Base-by-base conservation (phyloP, 2,329 filamentous ascomycete species). In the Stylonectria norvegica region DNA sequence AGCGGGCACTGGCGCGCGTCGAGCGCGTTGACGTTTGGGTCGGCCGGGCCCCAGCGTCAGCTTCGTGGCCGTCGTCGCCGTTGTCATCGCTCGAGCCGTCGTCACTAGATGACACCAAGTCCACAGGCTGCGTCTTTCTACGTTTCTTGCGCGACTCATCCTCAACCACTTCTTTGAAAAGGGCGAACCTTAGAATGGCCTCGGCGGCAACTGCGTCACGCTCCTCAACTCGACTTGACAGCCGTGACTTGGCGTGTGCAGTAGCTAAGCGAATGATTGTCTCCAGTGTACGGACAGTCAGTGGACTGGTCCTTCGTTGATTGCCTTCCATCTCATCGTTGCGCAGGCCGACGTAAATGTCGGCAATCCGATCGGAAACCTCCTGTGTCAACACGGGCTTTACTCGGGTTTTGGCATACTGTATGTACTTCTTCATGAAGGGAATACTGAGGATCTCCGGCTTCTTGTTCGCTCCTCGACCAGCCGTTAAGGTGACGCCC, bases 351-450 rank as follows among this genome's bases (percentile, higher is more conserved):
- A 94, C 93, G 62, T 97, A 98, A 12, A 90, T 86, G 20, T 88
- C 79, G 25, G 90, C 83, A 58, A 98, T 95, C 49, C 94, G 87
- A 54, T 96, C 89, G 9, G 89, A 88, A 5, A 93, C 91, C 31
- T 89, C 89, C 60, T 93, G 89, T 0, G 90, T 95, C 47, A 98
- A 72, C 28, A 95, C 73, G 0, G 93, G 93, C 76, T 89, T 94
- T 58, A 95, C 78, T 60, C 93, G 76, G 23, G 80, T 86, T 71
- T 98, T 98, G 50, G 93, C 89, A 64, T 98, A 98, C 62, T 98
- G 93, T 32, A 98, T 94, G 65, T 96, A 98, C 69, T 98, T 98
- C 72, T 98, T 98, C 73, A 98, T 89, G 68, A 98, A 98, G 0
- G 90, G 87, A 45, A 98, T 96, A 68, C 87, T 95, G 38, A 98